Percentiles rank a stretch among this genome's conserved stretches.
Conservation (phyloP, 306 rosid species). For the Cicer cuneatum region DNA sequence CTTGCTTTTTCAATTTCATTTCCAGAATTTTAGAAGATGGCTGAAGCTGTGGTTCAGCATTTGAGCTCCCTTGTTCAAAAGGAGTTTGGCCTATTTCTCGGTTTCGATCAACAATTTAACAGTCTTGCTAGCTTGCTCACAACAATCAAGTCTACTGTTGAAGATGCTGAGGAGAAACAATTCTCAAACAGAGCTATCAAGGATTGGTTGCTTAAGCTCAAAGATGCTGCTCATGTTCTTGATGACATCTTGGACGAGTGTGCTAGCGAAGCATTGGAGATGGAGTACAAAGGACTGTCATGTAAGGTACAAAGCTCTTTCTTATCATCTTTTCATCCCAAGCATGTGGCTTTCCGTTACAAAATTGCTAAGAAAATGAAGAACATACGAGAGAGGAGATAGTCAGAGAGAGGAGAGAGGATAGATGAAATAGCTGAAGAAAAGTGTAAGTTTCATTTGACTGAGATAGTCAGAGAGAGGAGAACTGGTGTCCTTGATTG, state of each 20-base stretch:
- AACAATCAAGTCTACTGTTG: constrained; percentile 39
- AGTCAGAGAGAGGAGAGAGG: too few relatives aligned
- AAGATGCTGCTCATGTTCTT: constrained; percentile 10
- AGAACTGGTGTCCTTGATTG: background rate
- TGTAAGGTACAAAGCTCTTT: background rate
- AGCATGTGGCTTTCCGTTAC: background rate
- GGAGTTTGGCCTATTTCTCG: constrained; percentile 5
- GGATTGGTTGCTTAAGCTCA: constrained; percentile 39
- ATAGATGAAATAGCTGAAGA: constrained; percentile 9
- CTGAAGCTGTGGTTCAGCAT: constrained; percentile 19
- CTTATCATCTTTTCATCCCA: constrained; percentile 16
- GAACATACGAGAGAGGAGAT: background rate
- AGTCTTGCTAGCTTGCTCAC: constrained; percentile 7
- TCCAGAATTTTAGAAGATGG: background rate
- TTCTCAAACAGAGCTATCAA: background rate
- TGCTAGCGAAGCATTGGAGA: background rate
- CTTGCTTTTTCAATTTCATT: too few relatives aligned
- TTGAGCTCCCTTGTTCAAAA: background rate
- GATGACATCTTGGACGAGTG: constrained; percentile 49
- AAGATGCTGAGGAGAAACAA: constrained; percentile 51
- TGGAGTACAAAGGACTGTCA: background rate
- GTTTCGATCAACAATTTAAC: background rate
- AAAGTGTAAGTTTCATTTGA: constrained; percentile 17
- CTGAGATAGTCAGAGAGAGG: background rate
- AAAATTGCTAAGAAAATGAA: constrained; percentile 35